Base-by-base conservation (phyloP, 2,329 filamentous ascomycete genomes). In the Curvularia eragrostidis region DNA sequence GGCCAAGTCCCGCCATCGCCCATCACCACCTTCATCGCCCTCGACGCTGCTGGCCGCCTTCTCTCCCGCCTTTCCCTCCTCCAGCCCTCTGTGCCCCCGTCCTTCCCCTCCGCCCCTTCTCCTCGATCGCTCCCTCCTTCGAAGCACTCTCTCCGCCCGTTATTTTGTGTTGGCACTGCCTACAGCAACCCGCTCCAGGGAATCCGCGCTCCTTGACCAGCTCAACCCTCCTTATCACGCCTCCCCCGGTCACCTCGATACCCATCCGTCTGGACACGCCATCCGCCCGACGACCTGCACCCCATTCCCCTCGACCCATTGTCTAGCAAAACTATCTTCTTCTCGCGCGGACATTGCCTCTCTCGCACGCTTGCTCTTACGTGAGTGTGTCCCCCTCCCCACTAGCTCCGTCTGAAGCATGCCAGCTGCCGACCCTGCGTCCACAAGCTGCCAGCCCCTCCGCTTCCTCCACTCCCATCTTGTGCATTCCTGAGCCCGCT, bases 141-240 rank as follows among this genome's bases (percentile, higher is more conserved):
- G 64, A 61, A 67, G 67, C 74, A 67, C 70, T 74, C 74, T 62
- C 71, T 75, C 71, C 67, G 52, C 60, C 59, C 71, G 65, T 61
- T 64, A 64, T 71, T 68, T 62, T 68, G 70, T 68, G 70, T 65
- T 67, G 61, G 64, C 68, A 66, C 57, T 64, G 61, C 59, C 63
- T 49, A 62, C 59, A 59, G 60, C 72, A 54, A 56, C 70, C 69
- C 71, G 58, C 59, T 50, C 66, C 64, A 69, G 72, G 75, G 74
- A 76, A 76, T 65, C 70, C 68, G 72, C 68, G 62, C 75, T 75
- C 73, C 72, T 75, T 76, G 70, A 72, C 68, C 66, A 68, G 43
- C 68, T 63, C 67, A 52, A 64, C 65, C 65, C 65, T 67, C 74
- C 72, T 74, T 75, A 73, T 74, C 73, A 74, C 51, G 24, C 39